Conservation (phyloP, 2,329 filamentous ascomycete species). For the Trichophyton verrucosum region DNA sequence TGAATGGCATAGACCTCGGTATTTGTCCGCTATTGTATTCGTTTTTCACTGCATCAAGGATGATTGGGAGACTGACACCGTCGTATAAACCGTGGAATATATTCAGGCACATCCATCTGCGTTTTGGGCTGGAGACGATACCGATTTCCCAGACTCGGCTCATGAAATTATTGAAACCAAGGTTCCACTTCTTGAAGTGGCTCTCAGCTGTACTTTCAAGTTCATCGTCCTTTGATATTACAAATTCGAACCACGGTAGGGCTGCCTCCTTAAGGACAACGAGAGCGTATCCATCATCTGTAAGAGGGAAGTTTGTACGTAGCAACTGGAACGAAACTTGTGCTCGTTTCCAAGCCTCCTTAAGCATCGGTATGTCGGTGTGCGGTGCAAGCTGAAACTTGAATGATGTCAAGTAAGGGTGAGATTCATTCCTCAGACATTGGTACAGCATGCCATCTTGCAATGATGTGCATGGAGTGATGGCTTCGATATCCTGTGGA, state of each 20-base stretch:
- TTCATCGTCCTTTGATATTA: constrained; percentile 18
- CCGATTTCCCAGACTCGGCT: constrained; percentile 24
- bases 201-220: constrained; percentile 26
- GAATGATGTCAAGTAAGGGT: constrained; percentile 69
- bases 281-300: constrained; percentile 65
- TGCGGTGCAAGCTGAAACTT: constrained; percentile 41
- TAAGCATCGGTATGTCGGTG: constrained; percentile 40
- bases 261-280: constrained; percentile 42
- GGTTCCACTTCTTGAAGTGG: constrained; percentile 42
- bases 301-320: constrained; percentile 59
- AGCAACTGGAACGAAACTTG: constrained; percentile 49
- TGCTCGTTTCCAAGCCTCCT: constrained; percentile 46
- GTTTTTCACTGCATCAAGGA: constrained; percentile 48
- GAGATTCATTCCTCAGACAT: constrained; percentile 44
- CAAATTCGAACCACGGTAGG: constrained; percentile 36
- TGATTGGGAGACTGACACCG: constrained; percentile 59
- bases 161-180: constrained; percentile 36
- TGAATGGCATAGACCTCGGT: constrained; percentile 43
- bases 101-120: constrained; percentile 44
- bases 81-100: constrained; percentile 86
- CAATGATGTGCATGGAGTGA: constrained; percentile 71
- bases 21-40: constrained; percentile 35
- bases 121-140: constrained; percentile 18
- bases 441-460: constrained; percentile 77
- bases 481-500: constrained; percentile 50